Conservation (phyloP, 2,329 filamentous ascomycete genomes). For the Capronia americana region DNA sequence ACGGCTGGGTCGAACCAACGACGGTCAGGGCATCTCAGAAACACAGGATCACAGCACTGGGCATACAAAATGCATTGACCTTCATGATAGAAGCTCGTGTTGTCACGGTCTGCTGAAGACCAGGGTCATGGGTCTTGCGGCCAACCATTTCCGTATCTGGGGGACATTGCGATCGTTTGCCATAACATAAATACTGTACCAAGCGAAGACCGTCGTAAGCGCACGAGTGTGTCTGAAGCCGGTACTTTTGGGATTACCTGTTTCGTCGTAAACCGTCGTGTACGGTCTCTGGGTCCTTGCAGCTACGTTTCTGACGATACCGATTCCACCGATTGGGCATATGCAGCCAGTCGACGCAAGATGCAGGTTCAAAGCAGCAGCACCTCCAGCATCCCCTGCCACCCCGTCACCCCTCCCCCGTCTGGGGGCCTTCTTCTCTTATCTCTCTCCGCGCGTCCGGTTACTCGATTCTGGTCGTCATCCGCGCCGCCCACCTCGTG, state of each 20-base stretch:
- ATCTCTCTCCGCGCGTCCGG: conserved; percentile 3
- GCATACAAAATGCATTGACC: neutral
- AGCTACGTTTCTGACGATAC: neutral
- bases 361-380: neutral
- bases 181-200: neutral
- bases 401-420: neutral
- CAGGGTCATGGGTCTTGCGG: neutral
- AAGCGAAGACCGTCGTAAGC: neutral
- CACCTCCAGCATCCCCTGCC: neutral
- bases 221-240: neutral
- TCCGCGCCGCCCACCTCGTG: neutral
- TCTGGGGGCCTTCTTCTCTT: neutral
- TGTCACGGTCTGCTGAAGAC: neutral
- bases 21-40: neutral
- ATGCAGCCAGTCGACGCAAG: neutral
- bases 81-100: neutral
- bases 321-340: neutral
- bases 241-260: neutral
- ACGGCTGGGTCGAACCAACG: neutral
- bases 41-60: neutral
- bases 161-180: neutral
- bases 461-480: conserved; percentile 3
- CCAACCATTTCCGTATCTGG: neutral
- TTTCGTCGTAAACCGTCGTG: neutral
- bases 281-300: neutral